phyloP scores from a whole-genome alignment of 2,329 filamentous ascomycete genomes.

The Coniochaeta sp. region DNA sequence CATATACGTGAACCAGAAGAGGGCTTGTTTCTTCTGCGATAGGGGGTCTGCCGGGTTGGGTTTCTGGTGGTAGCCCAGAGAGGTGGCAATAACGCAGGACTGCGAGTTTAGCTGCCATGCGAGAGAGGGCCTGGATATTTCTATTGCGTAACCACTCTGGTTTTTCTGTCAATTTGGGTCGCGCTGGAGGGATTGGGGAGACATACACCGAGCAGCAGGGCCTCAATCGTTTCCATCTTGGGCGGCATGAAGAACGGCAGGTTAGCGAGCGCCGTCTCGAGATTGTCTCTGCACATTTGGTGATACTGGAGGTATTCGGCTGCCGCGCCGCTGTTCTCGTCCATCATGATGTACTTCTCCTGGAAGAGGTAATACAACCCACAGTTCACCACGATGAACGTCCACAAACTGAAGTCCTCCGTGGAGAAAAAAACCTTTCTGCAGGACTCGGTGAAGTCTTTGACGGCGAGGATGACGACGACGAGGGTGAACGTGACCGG shows the following conservation, averaged over 20 bases:
- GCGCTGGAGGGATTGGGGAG: not conserved
- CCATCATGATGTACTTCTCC: conserved; percentile 33
- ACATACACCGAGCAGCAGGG: conserved; percentile 50
- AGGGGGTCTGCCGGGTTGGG: conserved; percentile 13
- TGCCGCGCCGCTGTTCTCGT: conserved; percentile 18
- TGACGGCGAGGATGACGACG: conserved; percentile 40
- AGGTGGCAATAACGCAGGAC: conserved; percentile 54
- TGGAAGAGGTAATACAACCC: conserved; percentile 43
- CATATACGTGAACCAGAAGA: conserved; percentile 47
- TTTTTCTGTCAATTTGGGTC: not conserved
- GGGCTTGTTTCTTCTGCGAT: conserved; percentile 27
- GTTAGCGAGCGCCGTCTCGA: conserved; percentile 42
- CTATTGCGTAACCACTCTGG: conserved; percentile 54
- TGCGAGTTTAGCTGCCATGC: conserved; percentile 57
- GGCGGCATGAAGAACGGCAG: conserved; percentile 51
- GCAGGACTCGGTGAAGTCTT: conserved; percentile 43
- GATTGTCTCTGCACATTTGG: conserved; percentile 36
- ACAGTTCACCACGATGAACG: conserved; percentile 42
- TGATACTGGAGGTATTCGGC: conserved; percentile 26
- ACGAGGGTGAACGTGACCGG: conserved; percentile 43
- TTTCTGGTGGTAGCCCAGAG: conserved; percentile 52
- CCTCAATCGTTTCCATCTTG: conserved; percentile 47
- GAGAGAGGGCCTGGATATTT: conserved; percentile 54
- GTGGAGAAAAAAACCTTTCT: conserved; percentile 43
- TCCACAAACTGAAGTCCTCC: conserved; percentile 41